Conservation (phyloP, 768 basidiomycete genomes). For the Sarcodon aspratus region DNA sequence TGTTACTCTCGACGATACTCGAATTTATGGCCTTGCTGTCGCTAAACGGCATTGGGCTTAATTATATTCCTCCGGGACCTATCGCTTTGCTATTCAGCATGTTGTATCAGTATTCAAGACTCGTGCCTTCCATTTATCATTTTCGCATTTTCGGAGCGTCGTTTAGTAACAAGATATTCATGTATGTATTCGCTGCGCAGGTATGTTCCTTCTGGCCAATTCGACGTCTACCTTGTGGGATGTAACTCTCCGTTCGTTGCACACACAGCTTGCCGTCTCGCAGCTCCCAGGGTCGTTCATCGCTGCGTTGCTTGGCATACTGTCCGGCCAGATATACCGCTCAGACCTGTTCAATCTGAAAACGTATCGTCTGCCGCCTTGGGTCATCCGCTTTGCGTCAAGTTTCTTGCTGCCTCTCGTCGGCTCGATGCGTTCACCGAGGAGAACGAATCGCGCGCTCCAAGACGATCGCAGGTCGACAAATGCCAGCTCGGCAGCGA, state of each 20-base stretch:
- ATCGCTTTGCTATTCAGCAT: constrained; percentile 68
- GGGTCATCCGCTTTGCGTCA: constrained; percentile 41
- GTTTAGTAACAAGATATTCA: constrained; percentile 66
- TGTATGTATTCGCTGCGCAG: constrained; percentile 63
- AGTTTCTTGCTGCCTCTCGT: constrained; percentile 55
- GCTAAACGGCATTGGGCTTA: constrained; percentile 51
- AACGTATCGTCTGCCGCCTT: constrained; percentile 61
- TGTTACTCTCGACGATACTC: constrained; percentile 51
- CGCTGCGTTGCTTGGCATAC: constrained; percentile 50
- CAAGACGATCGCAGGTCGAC: constrained; percentile 35
- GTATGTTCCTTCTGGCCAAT: constrained; percentile 26
- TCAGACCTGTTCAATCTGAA: constrained; percentile 76
- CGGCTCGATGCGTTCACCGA: constrained; percentile 49
- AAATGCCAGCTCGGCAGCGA: constrained; percentile 8
- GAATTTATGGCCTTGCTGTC: constrained; percentile 58
- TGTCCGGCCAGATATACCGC: constrained; percentile 71
- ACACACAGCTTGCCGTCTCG: constrained; percentile 52
- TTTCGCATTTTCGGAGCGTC: constrained; percentile 67
- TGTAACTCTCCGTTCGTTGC: constrained; percentile 1
- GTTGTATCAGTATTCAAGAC: constrained; percentile 71
- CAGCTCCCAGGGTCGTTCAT: constrained; percentile 56
- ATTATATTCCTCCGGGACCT: constrained; percentile 67
- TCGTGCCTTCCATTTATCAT: constrained; percentile 66
- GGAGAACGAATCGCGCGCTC: constrained; percentile 62
- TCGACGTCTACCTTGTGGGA: neutral